Evolutionary conservation across 2,329 filamentous ascomycete species (phyloP).

Genomic region (Aspergillus novoparasiticus): DNA sequence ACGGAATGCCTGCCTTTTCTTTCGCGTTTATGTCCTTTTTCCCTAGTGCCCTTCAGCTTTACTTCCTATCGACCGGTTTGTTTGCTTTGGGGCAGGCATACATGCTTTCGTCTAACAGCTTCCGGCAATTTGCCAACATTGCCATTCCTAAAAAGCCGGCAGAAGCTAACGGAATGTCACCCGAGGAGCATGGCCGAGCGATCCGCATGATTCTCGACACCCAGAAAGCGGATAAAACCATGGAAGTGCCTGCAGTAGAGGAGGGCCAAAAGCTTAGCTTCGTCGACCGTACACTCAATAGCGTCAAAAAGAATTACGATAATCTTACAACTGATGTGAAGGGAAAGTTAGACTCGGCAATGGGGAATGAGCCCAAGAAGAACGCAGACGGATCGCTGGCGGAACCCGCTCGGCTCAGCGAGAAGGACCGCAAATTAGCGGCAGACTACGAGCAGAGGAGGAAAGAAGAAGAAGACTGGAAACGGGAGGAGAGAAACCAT

Average conservation of each 20-base stretch:
- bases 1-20: slow-evolving; percentile 56
- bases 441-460: slow-evolving; percentile 33
- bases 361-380: slow-evolving; percentile 24
- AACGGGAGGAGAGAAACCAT: slow-evolving; percentile 40
- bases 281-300: slow-evolving; percentile 41
- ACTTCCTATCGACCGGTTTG: slow-evolving; percentile 55
- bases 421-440: slow-evolving; percentile 36
- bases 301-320: slow-evolving; percentile 29
- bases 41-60: slow-evolving; percentile 63
- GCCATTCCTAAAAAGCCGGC: slow-evolving; percentile 17
- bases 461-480: slow-evolving; percentile 33
- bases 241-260: slow-evolving; percentile 7
- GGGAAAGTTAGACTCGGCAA: slow-evolving; percentile 24
- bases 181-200: slow-evolving; percentile 14
- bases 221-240: slow-evolving; percentile 16
- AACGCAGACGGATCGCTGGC: slow-evolving; percentile 24
- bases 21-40: slow-evolving; percentile 57
- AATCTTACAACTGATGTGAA: slow-evolving; percentile 27
- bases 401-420: slow-evolving; percentile 27
- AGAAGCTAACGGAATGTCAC: not conserved
- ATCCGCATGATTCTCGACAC: slow-evolving; percentile 24
- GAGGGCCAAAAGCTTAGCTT: slow-evolving; percentile 23
- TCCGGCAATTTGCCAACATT: slow-evolving; percentile 34
- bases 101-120: slow-evolving; percentile 42
- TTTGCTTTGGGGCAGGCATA: slow-evolving; percentile 48